A percentile compares a stretch with the other conserved stretches of the same genome.
Conservation (phyloP, 768 basidiomycete genomes). For the Clitopilus hobsonii region DNA sequence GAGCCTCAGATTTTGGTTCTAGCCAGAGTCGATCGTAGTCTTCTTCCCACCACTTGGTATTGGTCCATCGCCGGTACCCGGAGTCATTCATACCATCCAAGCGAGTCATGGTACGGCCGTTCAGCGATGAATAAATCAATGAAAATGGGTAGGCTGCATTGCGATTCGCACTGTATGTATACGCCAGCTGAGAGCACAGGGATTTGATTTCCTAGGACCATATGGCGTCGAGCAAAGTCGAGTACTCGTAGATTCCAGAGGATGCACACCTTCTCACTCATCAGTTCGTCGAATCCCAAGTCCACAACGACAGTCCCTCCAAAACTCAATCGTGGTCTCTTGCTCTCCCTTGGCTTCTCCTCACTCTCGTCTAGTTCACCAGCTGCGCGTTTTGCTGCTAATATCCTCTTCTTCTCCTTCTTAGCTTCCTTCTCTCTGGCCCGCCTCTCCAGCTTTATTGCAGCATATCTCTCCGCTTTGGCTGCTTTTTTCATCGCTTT, state of each 20-base stretch:
- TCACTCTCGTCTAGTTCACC: conserved; percentile 53
- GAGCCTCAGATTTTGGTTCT: conserved; percentile 9
- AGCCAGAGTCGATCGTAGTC: conserved; percentile 70
- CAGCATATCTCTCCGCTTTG: conserved; percentile 63
- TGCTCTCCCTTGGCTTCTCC: conserved; percentile 31
- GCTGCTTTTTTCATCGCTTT: conserved; percentile 73
- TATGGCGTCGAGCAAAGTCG: conserved; percentile 11
- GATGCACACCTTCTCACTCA: conserved; percentile 82
- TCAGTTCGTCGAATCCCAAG: conserved; percentile 87
- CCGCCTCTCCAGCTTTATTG: conserved; percentile 67
- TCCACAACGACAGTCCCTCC: conserved; percentile 77
- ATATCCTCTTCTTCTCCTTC: conserved; percentile 65
- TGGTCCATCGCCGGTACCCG: conserved; percentile 74
- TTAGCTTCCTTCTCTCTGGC: conserved; percentile 73
- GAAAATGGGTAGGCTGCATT: conserved; percentile 65
- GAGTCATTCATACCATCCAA: conserved; percentile 63
- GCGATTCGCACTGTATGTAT: conserved; percentile 86
- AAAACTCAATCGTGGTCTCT: conserved; percentile 39
- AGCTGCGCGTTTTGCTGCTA: conserved; percentile 56
- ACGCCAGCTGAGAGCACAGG: conserved; percentile 86
- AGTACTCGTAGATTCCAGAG: conserved; percentile 4
- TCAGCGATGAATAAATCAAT: conserved; percentile 77
- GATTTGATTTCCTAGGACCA: conserved; percentile 79
- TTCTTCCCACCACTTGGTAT: conserved; percentile 80
- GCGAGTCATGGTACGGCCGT: conserved; percentile 61